Evolutionary conservation across 331 rosid species (phyloP), one percentile per base, ranked within the genome.

Genomic region (Phaseolus coccineus): DNA sequence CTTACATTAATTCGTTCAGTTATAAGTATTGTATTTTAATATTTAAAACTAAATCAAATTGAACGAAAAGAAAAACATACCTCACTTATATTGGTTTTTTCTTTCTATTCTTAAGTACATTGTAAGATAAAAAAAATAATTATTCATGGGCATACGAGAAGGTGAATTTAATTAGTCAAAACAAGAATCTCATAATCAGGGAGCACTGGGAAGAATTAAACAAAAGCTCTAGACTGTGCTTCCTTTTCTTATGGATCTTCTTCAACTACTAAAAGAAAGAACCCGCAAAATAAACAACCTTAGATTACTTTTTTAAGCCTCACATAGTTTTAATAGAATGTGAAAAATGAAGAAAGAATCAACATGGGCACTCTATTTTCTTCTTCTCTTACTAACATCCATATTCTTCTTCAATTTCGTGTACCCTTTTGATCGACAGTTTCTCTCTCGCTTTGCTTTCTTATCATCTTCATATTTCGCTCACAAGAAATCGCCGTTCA

Each of bases 171-270:
- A 64, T 15, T 35, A 14, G 69, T 64, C 16, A 64, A 64, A 64
- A 7, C 70, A 64, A 9, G 2, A 35, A 64, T 64, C 11, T 33
- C 27, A 14, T 19, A 37, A 64, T n/a, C 1, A 64, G 30, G 1
- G 14, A n/a, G 11, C 35, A 16, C 14, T 3, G n/a, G 48, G 35
- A 1, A 3, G 39, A 16, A 65, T 65, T 37, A 65, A 1, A 42
- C 15, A 63, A 31, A 37, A 64, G 28, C 22, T 19, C 22, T 19
- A 19, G 22, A 19, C 22, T 30, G 66, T 76, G 66, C 44, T 37
- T 39, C 83, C 82, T 42, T 53, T 42, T 81, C 84, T 58, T 8
- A 72, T 75, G 95, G 92, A 87, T 83, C 85, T 75, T 77, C 74
- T 77, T 71, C 78, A 81, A 81, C 25, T 53, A 47, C 69, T 79